A percentile compares a stretch with the other conserved stretches of the same genome.
Evolutionary conservation across 2,329 filamentous ascomycete genomes (phyloP).

Genomic region (Pseudocercospora fuligena): DNA sequence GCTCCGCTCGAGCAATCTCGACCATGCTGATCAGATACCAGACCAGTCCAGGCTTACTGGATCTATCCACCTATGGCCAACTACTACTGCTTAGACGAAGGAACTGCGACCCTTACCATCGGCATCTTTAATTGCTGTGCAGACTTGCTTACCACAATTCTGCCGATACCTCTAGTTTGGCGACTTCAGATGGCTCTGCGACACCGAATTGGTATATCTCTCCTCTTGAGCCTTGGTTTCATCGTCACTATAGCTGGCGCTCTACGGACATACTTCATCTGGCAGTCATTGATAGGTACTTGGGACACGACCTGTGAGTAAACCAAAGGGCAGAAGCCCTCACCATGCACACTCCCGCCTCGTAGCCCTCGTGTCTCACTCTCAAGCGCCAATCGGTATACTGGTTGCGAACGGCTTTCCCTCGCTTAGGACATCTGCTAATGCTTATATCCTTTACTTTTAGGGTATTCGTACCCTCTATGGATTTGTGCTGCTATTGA

Average conservation of each 20-base stretch:
- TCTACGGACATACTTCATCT: constrained; percentile 52
- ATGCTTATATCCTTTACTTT: too few relatives aligned
- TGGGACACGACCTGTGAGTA: constrained; percentile 36
- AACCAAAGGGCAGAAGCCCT: not conserved
- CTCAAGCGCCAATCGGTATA: not conserved
- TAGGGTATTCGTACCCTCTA: constrained; percentile 52
- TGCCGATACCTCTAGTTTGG: constrained; percentile 51
- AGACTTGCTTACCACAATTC: constrained; percentile 48
- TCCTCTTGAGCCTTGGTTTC: constrained; percentile 49
- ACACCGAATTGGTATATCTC: constrained; percentile 46
- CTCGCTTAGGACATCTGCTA: too few relatives aligned
- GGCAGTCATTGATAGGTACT: constrained; percentile 45
- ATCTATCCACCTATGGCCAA: constrained; percentile 38
- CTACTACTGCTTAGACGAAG: constrained; percentile 49
- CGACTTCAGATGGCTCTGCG: constrained; percentile 49
- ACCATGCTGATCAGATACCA: constrained; percentile 27
- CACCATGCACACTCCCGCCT: not conserved
- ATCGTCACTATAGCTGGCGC: constrained; percentile 50
- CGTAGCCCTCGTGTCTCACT: not conserved
- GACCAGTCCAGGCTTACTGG: constrained; percentile 51
- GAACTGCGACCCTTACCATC: constrained; percentile 43
- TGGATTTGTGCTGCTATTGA: constrained; percentile 55
- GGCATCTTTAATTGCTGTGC: constrained; percentile 52
- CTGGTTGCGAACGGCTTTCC: too few relatives aligned
- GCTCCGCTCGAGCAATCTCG: not conserved